Conservation (phyloP, 2,329 filamentous ascomycete genomes). For the Simplicillium aogashimaense region DNA sequence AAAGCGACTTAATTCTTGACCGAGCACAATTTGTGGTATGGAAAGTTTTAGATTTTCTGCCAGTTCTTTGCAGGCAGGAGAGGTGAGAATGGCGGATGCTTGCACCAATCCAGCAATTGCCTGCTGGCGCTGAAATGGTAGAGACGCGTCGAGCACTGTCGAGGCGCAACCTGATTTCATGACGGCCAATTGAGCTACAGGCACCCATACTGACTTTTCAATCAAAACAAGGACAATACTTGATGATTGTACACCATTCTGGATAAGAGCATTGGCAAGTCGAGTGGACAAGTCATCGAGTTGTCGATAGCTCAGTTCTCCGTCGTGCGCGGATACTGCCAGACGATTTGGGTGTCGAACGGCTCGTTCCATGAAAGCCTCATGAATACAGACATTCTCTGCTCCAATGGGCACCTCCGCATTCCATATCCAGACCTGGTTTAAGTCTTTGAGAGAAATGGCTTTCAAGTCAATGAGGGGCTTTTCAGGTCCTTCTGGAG, state of each 20-base stretch:
- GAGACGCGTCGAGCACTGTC: not conserved
- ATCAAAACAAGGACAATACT: not conserved
- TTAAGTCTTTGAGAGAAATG: not conserved
- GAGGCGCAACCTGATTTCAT: not conserved
- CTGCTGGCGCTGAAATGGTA: not conserved
- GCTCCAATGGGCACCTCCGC: not conserved
- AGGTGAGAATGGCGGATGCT: not conserved
- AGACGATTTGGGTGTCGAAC: not conserved
- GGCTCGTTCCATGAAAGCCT: not conserved
- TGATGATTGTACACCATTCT: not conserved
- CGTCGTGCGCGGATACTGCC: not conserved
- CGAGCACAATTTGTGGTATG: not conserved
- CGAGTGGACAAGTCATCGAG: not conserved
- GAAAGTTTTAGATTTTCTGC: not conserved
- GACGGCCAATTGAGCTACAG: not conserved
- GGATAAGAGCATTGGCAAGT: not conserved
- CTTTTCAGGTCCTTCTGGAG: too few relatives aligned
- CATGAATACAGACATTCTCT: not conserved
- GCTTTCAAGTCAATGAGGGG: too few relatives aligned
- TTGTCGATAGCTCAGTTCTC: not conserved
- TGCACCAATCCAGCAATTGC: not conserved
- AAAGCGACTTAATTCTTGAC: not conserved
- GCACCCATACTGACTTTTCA: not conserved
- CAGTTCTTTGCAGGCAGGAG: not conserved
- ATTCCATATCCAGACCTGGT: not conserved